Conservation (phyloP, 306 rosid genomes). For the Arachis stenosperma region DNA sequence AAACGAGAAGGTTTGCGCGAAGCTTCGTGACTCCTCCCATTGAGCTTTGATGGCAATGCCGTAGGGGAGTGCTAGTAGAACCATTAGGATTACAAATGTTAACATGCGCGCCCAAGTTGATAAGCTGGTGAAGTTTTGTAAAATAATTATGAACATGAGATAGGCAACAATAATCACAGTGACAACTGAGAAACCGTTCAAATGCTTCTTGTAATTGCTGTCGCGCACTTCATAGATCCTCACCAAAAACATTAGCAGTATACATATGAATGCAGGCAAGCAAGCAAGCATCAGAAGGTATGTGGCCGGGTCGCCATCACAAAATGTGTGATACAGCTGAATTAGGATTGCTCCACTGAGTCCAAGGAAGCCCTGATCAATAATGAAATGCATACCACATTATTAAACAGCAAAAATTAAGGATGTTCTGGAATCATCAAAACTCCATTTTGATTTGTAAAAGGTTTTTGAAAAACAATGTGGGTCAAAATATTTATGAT, state of each 20-base stretch:
- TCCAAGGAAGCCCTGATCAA: constrained; percentile 83
- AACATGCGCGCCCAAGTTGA: constrained; percentile 53
- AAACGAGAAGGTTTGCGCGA: constrained; percentile 9
- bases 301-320: constrained; percentile 63
- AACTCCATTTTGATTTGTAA: neutral
- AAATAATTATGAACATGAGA: constrained; percentile 63
- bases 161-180: constrained; percentile 64
- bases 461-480: neutral
- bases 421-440: neutral
- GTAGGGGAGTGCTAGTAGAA: constrained; percentile 64
- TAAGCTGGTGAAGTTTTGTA: constrained; percentile 52
- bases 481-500: neutral
- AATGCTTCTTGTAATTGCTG: constrained; percentile 59
- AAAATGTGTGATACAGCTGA: constrained; percentile 62
- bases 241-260: constrained; percentile 64
- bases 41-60: constrained; percentile 69
- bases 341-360: constrained; percentile 89
- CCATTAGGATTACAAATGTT: constrained; percentile 51
- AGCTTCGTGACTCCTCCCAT: constrained; percentile 41
- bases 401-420: neutral
- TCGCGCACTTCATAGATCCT: constrained; percentile 59
- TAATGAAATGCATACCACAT: neutral
- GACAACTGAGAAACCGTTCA: constrained; percentile 62
- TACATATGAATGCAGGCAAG: constrained; percentile 60
- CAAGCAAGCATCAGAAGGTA: constrained; percentile 73